Evolutionary conservation across 331 rosid genomes (phyloP), one percentile per base, ranked within the genome.

Genomic region (Quercus lobata): DNA sequence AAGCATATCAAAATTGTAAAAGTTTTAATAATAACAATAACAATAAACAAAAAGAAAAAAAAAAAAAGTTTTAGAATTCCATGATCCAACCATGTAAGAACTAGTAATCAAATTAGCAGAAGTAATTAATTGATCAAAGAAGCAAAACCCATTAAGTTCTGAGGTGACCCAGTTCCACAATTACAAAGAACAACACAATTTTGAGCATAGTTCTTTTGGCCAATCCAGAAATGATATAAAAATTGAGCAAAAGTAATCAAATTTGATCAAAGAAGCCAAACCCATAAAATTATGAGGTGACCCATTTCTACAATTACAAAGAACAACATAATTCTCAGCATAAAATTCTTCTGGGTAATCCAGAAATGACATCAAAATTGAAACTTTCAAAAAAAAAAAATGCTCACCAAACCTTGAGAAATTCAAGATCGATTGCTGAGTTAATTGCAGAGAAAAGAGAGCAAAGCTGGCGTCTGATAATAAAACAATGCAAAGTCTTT

Each of bases 381-480:
- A 16, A 79, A 32, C 25, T 22, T 11, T 27, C 4, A 27, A 24
- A 15, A 76, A 74, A 57, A 74, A 35, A 77, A 70, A 80, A 79
- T 76, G 85, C 92, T 87, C 74, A 89, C 97, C 94, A 79, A 73
- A 75, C 16, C 61, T 83, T 49, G 60, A 80, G 85, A 76, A 74
- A 80, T 72, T 86, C 79, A 49, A 80, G 81, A 85, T 82, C 89
- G 81, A 75, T 19, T 76, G 68, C 75, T 41, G 22, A 85, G 73
- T 80, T 44, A 83, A 75, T 74, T 60, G 75, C 76, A 8, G 12
- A 41, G 49, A 57, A 79, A 78, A 84, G 78, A 41, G 46, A 85
- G 79, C 81, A 89, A 74, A 73, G 84, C 12, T 62, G 89, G 90
- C 86, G 71, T 85, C 96, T 88, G 94, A 63, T 63, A 71, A 78